These are phyloP conservation scores for Pseudomonodictys pantanalensis DNA, from an alignment of 495 filamentous ascomycete species.

Conservation along the genomic window DNA sequence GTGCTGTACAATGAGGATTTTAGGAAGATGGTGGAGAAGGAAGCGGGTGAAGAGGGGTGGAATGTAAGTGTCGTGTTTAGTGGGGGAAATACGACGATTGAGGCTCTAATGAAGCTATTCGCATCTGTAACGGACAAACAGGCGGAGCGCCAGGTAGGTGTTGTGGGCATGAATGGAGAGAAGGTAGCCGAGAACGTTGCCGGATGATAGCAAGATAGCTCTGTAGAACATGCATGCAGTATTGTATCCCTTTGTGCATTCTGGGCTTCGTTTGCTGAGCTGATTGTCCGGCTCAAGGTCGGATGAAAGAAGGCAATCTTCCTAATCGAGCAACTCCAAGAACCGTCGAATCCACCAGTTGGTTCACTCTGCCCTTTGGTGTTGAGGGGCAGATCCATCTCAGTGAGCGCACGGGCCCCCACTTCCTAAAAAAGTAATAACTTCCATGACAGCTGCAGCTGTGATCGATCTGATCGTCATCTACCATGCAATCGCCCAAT, in stretches of 20 bases:
- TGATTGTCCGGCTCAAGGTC: too few relatives aligned
- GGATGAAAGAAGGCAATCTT: too few relatives aligned
- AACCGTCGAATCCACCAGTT: too few relatives aligned
- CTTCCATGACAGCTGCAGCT: too few relatives aligned
- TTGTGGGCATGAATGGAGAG: slow-evolving; percentile 42
- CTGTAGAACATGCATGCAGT: background rate
- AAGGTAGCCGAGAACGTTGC: slow-evolving; percentile 50
- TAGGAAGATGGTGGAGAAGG: slow-evolving; percentile 61
- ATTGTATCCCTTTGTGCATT: background rate
- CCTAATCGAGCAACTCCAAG: too few relatives aligned
- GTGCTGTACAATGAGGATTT: slow-evolving; percentile 85
- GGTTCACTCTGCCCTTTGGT: too few relatives aligned
- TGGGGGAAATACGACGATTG: slow-evolving; percentile 87
- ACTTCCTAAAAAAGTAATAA: background rate
- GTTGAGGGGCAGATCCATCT: too few relatives aligned
- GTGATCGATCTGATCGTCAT: background rate
- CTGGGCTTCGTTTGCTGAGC: too few relatives aligned
- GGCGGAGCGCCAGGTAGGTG: slow-evolving; percentile 41
- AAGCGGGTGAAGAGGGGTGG: slow-evolving; percentile 73
- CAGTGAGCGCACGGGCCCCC: background rate
- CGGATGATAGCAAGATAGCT: slow-evolving; percentile 34
- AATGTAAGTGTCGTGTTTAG: slow-evolving; percentile 84
- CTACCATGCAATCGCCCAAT: background rate
- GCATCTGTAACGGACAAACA: slow-evolving; percentile 29
- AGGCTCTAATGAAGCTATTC: slow-evolving; percentile 69